Base-by-base conservation (phyloP, 176 grass and related monocot species). In the Aegilops speltoides region DNA sequence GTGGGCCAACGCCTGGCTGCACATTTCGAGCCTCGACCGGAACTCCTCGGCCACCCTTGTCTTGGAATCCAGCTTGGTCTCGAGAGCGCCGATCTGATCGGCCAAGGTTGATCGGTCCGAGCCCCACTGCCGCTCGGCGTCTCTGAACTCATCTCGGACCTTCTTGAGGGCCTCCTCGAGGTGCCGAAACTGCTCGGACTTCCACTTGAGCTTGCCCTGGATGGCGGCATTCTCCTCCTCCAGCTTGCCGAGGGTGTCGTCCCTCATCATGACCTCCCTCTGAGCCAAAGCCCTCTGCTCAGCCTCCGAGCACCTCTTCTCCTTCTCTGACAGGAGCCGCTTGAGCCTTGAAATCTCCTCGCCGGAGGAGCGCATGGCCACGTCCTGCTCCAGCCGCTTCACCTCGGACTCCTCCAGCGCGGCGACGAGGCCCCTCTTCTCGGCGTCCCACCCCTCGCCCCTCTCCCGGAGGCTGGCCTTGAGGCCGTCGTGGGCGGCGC, bases 151-250 rank as follows among this genome's bases (percentile, higher is more conserved):
- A 52, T 90, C 83, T 7, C 86, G 90, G 43, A 88, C 82, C 79
- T 93, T 98, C 46, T 50, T 86, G 54, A 96, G 79, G 0, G 97
- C 97, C 4, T 96, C 92, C 90, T 98, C 92, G 3, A 98, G 94
- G 77, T 98, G 94, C n/a, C 75, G 57, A 52, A 98, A 98, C 73
- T 98, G 92, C 77, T 98, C 94, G 0, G 37, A 50, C 86, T 98
- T 96, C 97, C 97, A 96, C 74, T 98, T 98, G 19, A 98, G 84
- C 52, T 91, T 86, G 4, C 90, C 73, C 64, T 93, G 34, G 2
- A 94, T 28, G 14, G 87, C 65, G 1, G 84, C 82, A 85, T 93
- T 96, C 68, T 98, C 92, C 64, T 94, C 93, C 91, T 96, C 90
- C 3, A 96, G 80, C 60, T 86, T 88, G 37, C 62, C 16, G 16